Evolutionary conservation across 1,284 basidiomycete genomes (phyloP).

Genomic region (Porodaedalea pini): DNA sequence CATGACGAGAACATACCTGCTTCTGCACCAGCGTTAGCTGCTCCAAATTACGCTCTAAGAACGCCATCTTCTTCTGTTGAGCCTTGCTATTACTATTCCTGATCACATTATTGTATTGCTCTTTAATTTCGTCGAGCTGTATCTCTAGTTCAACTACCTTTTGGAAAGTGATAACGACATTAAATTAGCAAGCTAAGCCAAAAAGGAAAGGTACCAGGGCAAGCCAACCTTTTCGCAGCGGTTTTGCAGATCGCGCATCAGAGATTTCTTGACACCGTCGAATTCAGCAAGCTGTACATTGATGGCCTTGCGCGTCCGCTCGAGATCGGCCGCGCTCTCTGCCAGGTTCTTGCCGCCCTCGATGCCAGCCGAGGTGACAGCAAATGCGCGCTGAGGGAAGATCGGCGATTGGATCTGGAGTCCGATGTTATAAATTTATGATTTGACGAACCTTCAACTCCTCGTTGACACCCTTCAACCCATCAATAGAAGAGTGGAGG

Average conservation of each 20-base stretch:
- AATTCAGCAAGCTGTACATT: constrained; percentile 97
- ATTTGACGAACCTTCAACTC: constrained; percentile 80
- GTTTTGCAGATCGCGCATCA: constrained; percentile 98
- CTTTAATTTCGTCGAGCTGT: constrained; percentile 96
- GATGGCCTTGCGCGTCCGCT: constrained; percentile 94
- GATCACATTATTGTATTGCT: constrained; percentile 98
- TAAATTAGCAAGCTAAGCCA: neutral
- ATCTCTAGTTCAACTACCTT: constrained; percentile 99
- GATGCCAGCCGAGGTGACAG: constrained; percentile 93
- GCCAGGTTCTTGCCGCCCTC: constrained; percentile 96
- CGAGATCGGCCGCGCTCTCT: constrained; percentile 95
- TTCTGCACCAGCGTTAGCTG: constrained; percentile 96
- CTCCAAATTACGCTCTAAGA: constrained; percentile 96
- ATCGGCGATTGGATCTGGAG: neutral
- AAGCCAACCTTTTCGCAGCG: constrained; percentile 92
- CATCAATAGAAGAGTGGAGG: constrained; percentile 85
- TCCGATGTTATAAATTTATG: neutral
- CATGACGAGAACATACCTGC: constrained; percentile 67
- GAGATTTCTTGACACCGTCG: constrained; percentile 96
- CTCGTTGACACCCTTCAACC: constrained; percentile 94
- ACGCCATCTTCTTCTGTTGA: constrained; percentile 99
- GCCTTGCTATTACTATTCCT: constrained; percentile 97
- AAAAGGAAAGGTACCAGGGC: neutral
- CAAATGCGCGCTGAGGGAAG: constrained; percentile 81
- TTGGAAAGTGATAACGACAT: neutral